A percentile compares a stretch with the other conserved stretches of the same genome.
phyloP scores from a whole-genome alignment of 2,329 filamentous ascomycete genomes.

The Fonsecaea erecta region DNA sequence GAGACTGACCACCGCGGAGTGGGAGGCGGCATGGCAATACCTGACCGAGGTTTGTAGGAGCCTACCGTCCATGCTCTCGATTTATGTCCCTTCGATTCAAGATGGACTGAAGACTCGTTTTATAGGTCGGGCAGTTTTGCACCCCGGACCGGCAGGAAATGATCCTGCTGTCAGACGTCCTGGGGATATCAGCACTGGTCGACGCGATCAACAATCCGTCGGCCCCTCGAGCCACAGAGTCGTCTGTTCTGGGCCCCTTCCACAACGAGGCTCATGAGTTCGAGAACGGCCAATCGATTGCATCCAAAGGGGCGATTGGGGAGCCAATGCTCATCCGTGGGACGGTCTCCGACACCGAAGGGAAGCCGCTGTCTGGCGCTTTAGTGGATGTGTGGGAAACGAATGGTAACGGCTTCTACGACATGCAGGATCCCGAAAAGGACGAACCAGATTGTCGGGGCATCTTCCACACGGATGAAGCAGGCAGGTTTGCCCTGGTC shows the following conservation, averaged over 20 bases:
- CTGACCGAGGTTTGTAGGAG: conserved; percentile 14
- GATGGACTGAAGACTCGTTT: background rate
- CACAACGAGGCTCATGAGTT: conserved; percentile 25
- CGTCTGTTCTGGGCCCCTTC: conserved; percentile 26
- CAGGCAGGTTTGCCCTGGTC: conserved; percentile 21
- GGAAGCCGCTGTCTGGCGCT: conserved; percentile 16
- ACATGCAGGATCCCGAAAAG: conserved; percentile 28
- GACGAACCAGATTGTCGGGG: conserved; percentile 26
- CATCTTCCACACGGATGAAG: conserved; percentile 23
- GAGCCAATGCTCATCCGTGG: conserved; percentile 25
- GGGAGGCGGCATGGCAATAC: conserved; percentile 27
- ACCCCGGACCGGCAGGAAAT: conserved; percentile 26
- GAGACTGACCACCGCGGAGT: conserved; percentile 25
- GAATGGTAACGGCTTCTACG: conserved; percentile 28
- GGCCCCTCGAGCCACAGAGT: conserved; percentile 21
- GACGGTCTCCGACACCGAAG: conserved; percentile 18
- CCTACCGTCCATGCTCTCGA: background rate
- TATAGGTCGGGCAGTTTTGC: conserved; percentile 18
- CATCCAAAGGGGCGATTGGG: conserved; percentile 19
- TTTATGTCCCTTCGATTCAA: background rate
- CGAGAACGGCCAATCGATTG: conserved; percentile 21
- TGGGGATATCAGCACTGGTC: conserved; percentile 26
- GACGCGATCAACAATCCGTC: conserved; percentile 27
- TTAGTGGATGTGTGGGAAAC: conserved; percentile 28
- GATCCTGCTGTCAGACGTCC: conserved; percentile 24